Base-by-base conservation (phyloP, 345 rosid species). In the Capsella bursapastoris region DNA sequence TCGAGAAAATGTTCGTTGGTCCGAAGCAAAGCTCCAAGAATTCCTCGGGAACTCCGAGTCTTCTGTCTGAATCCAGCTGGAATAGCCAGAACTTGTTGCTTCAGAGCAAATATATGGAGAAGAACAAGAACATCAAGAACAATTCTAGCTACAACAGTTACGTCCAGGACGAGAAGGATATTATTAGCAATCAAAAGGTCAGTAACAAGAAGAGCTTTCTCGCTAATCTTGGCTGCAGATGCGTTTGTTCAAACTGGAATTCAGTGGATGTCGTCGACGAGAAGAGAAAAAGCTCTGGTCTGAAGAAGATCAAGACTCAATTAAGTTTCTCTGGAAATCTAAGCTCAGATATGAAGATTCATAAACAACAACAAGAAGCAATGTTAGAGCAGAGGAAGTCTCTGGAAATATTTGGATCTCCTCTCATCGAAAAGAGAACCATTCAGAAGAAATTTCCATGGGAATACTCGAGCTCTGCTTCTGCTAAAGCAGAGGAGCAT, bases 341-440 rank as follows among this genome's bases (percentile, higher is more conserved):
- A 45, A 71, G 16, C 64, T 43, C 74, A 12, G 81, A 79, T 14
- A 59, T 66, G 47, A 81, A 79, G 9, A 58, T 55, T 57, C 66
- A 63, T 47, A 51, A 77, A 59, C 66, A 64, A 38, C 66, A 77
- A 3, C 71, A 70, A 40, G 25, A 70, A 37, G 76, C 45, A 64
- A 70, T 70, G 12, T 38, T 77, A 70, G 71, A 63, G 34, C 80
- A 77, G 66, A 76, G 83, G 57, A 88, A 87, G 58, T 84, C 94
- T 13, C 69, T 86, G 0, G 92, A 89, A 66, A 88, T 85, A 35
- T 88, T 83, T 43, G 90, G 97, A 22, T 85, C 88, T 32, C 86
- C 91, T 18, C 75, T 81, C 4, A 25, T 70, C 3, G 81, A 71
- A 8, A 83, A 66, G 84, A 79, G 68, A 70, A 71, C 53, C 73